phyloP scores from a whole-genome alignment of 805 yeast genomes.

The Starmerella apis region DNA sequence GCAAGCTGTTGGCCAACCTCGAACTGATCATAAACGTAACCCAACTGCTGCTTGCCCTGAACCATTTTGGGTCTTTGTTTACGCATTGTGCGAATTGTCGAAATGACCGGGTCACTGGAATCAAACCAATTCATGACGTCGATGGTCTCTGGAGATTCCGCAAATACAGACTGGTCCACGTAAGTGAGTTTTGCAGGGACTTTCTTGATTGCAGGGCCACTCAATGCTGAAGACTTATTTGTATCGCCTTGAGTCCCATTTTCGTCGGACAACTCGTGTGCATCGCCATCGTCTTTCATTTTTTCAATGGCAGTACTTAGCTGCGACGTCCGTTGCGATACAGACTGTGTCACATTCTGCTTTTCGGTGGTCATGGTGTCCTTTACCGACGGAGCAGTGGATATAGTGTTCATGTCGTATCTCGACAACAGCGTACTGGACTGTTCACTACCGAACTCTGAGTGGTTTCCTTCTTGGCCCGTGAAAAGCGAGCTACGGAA shows the following conservation, averaged over 20 bases:
- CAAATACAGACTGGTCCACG: slow-evolving; percentile 24
- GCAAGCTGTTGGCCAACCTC: slow-evolving; percentile 27
- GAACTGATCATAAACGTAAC: slow-evolving; percentile 33
- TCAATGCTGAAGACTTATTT: slow-evolving; percentile 17
- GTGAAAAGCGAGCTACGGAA: slow-evolving; percentile 21
- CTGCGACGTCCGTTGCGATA: neutral
- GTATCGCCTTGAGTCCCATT: neutral
- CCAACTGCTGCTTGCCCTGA: slow-evolving; percentile 33
- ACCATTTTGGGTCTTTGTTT: slow-evolving; percentile 38
- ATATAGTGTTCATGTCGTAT: slow-evolving; percentile 18
- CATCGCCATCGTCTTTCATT: neutral
- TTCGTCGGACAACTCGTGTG: neutral
- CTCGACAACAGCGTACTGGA: slow-evolving; percentile 17
- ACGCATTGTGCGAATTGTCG: slow-evolving; percentile 31
- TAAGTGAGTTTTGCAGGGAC: slow-evolving; percentile 27
- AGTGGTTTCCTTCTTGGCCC: slow-evolving; percentile 13
- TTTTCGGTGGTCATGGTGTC: slow-evolving; percentile 5
- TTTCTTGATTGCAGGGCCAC: slow-evolving; percentile 21
- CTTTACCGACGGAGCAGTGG: slow-evolving; percentile 5
- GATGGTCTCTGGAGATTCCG: slow-evolving; percentile 21
- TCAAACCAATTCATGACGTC: slow-evolving; percentile 24
- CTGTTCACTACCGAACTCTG: slow-evolving; percentile 3
- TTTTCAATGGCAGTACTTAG: neutral
- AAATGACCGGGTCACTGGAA: slow-evolving; percentile 23
- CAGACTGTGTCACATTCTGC: neutral